Conservation (phyloP, 768 basidiomycete genomes). For the Collybiopsis luxurians region DNA sequence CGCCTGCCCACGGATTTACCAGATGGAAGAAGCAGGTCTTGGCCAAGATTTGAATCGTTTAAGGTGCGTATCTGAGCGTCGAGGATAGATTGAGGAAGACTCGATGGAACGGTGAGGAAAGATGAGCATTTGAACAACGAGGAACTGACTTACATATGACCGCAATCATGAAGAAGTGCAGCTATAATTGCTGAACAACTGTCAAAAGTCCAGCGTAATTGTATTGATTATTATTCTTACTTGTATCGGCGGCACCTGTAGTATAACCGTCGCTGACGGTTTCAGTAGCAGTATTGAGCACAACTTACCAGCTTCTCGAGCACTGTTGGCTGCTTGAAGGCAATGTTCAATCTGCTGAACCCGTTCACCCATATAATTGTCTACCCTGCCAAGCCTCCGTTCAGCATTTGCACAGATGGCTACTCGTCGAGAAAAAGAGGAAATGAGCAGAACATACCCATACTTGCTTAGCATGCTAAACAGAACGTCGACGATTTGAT, state of each 20-base stretch:
- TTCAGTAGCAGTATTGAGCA: not conserved
- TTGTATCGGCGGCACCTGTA: not conserved
- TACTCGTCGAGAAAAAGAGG: not conserved
- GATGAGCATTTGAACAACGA: not conserved
- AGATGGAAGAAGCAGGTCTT: not conserved
- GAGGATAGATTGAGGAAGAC: not conserved
- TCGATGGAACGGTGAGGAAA: not conserved
- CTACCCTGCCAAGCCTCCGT: not conserved
- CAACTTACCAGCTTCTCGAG: not conserved
- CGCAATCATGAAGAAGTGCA: conserved; percentile 3
- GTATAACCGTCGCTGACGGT: not conserved
- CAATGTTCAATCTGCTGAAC: conserved; percentile 4
- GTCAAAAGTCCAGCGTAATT: not conserved
- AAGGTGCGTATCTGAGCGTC: not conserved
- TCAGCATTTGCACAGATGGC: not conserved
- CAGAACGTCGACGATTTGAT: not conserved
- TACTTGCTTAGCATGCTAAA: not conserved
- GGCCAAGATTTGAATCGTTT: not conserved
- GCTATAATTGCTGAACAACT: not conserved
- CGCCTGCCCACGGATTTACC: not conserved
- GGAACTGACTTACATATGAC: conserved; percentile 1
- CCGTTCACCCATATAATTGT: conserved; percentile 1
- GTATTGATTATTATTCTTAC: not conserved
- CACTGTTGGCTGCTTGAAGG: conserved; percentile 5
- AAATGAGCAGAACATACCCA: not conserved